Evolutionary conservation across 805 yeast species (phyloP).

Genomic region (Cyberlindnera subsufficiens): DNA sequence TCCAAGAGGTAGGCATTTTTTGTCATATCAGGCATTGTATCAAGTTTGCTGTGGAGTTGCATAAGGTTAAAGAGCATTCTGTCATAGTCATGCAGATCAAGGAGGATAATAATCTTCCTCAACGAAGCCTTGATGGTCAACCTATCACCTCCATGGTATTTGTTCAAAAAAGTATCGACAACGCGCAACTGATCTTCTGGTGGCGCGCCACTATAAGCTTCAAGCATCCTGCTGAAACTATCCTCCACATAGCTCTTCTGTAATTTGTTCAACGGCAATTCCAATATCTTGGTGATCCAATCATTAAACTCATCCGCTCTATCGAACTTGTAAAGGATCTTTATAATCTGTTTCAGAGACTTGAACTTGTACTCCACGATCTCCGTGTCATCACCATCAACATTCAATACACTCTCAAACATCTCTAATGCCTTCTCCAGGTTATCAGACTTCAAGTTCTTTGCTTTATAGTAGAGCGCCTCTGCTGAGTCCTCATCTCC

Average conservation of each 20-base stretch:
- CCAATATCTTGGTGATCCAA: conserved; percentile 5
- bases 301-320: conserved; percentile 8
- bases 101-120: conserved; percentile 34
- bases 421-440: conserved; percentile 14
- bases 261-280: conserved; percentile 12
- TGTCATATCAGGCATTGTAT: conserved; percentile 36
- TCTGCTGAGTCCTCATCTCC: conserved; percentile 25
- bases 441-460: conserved; percentile 20
- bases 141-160: conserved; percentile 29
- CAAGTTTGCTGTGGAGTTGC: conserved; percentile 33
- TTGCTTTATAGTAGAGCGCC: conserved; percentile 24
- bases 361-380: conserved; percentile 19
- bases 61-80: conserved; percentile 31
- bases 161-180: conserved; percentile 25
- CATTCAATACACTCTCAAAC: conserved; percentile 22
- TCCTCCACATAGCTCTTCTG: conserved; percentile 26
- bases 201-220: conserved; percentile 21
- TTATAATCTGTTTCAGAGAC: conserved; percentile 20
- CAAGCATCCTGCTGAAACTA: conserved; percentile 35
- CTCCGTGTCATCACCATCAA: conserved; percentile 30
- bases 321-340: conserved; percentile 18
- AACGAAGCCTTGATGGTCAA: conserved; percentile 44
- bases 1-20: conserved; percentile 50
- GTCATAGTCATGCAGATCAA: conserved; percentile 24
- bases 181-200: conserved; percentile 19